Evolutionary conservation across 1,284 basidiomycete genomes (phyloP), one percentile per base, ranked within the genome.

Genomic region (Trichosporon ovoides): DNA sequence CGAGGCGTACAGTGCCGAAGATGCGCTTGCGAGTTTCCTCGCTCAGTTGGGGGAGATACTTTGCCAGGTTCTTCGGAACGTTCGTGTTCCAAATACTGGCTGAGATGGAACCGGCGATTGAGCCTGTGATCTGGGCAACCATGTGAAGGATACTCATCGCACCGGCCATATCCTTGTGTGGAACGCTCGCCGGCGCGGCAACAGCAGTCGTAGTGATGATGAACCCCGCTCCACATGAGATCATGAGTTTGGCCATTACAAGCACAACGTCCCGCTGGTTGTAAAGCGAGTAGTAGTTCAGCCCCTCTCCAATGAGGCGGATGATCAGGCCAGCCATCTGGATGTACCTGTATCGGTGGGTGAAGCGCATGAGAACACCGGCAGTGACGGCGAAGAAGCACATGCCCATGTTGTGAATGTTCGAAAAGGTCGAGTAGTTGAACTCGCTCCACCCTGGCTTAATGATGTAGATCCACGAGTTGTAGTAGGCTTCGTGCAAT

Each of bases 341-440:
- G 40, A 74, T 62, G 36, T 64, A 68, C 68, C 80, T 79, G 77
- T 77, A 81, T 3, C 76, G 68, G 56, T 78, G 76, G 35, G 75
- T 77, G 59, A 68, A 74, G 20, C 75, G 66, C 61, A 73, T 67
- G 40, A 78, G 61, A 4, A 76, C 46, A 10, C 79, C 80, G 7
- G 75, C 76, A 12, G 72, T 19, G 19, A 67, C 57, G 20, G 71
- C 73, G 60, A 78, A 77, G 52, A 71, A 53, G 62, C 74, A 78
- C 3, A 79, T 69, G 36, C 69, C 74, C 43, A 70, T 68, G n/a
- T 68, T 66, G 51, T 67, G 43, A 33, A 66, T 72, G 64, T 76
- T 74, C 20, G 61, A 56, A 57, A 66, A 70, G 61, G 55, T 66
- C 18, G 55, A 57, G 57, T 76, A 76, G 57, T 73, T 52, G 40